Percentiles rank a stretch among this genome's conserved stretches.
Evolutionary conservation across 2,329 filamentous ascomycete species (phyloP).

Genomic region (Microsporum audouinii): DNA sequence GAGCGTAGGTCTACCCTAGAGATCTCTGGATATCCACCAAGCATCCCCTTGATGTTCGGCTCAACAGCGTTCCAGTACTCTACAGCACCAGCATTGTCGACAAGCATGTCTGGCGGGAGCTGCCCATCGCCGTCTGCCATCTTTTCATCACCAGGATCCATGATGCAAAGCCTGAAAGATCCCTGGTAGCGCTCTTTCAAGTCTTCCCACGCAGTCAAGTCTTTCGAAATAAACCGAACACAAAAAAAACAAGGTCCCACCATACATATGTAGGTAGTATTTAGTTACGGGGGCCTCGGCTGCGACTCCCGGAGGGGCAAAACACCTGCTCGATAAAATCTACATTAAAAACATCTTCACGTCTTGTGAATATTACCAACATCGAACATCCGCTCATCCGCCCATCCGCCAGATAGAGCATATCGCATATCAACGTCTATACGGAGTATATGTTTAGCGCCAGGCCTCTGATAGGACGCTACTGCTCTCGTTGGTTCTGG

Average conservation of each 20-base stretch:
- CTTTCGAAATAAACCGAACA: too few relatives aligned
- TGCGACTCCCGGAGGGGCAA: neutral
- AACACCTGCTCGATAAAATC: neutral
- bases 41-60: slow-evolving; percentile 50
- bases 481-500: neutral
- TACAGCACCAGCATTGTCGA: slow-evolving; percentile 27
- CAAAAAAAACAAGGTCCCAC: neutral
- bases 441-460: neutral
- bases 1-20: slow-evolving; percentile 61
- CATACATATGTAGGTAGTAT: neutral
- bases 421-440: neutral
- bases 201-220: too few relatives aligned
- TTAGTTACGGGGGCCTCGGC: neutral
- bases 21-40: slow-evolving; percentile 60
- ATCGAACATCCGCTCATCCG: too few relatives aligned
- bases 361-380: too few relatives aligned
- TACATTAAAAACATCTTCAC: neutral
- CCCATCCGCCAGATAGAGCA: too few relatives aligned
- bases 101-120: slow-evolving; percentile 21
- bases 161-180: neutral
- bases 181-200: too few relatives aligned
- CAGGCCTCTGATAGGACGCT: neutral
- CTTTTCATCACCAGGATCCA: neutral
- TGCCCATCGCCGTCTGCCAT: neutral
- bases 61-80: slow-evolving; percentile 30